Base-by-base conservation (phyloP, 768 basidiomycete genomes). In the Cystofilobasidium capitatum region DNA sequence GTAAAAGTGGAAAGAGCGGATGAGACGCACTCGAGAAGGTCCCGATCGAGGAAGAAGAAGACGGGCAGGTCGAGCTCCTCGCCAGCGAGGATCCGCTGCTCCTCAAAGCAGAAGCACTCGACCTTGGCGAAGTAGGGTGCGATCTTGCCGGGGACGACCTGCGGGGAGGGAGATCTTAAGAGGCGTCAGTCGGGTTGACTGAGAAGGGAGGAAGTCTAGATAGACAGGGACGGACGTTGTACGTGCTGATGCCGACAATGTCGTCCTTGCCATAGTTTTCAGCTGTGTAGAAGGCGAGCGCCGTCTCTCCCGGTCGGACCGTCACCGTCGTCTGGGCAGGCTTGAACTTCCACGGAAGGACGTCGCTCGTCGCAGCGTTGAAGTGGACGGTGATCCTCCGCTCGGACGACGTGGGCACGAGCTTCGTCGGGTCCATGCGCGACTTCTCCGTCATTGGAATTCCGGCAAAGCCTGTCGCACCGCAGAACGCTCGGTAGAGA, bases 51-150 rank as follows among this genome's bases (percentile, higher is more conserved):
- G 81, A 99, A 99, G 80, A 99, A 99, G 65, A 99, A 83, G 24
- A 99, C 82, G 3, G 96, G 96, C 83, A 99, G 90, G 77, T 99
- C 96, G 39, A 99, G 88, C 78, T 97, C 92, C 79, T 99, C 96
- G 35, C 88, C 87, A 0, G 93, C 92, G 31, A 96, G 80, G 13
- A 99, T 83, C 72, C 86, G 88, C 78, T 99, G 96, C 76, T 99
- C 96, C 76, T 99, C 96, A 72, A 99, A 99, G 78, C 96, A 99
- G 81, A 99, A 99, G 72, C 96, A 99, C 77, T 99, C 96, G 16
- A 99, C 91, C 79, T 99, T 99, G 60, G 93, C 91, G 75, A 99
- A 99, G 77, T 98, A 98, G 0, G 94, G 92, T 12, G 96, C 96
- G 71, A 98, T 83, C 94, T 97, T 29, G 22, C 24, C 14, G 1